phyloP scores from a whole-genome alignment of 23 red algal genomes.

The Gracilaria vermiculophylla region DNA sequence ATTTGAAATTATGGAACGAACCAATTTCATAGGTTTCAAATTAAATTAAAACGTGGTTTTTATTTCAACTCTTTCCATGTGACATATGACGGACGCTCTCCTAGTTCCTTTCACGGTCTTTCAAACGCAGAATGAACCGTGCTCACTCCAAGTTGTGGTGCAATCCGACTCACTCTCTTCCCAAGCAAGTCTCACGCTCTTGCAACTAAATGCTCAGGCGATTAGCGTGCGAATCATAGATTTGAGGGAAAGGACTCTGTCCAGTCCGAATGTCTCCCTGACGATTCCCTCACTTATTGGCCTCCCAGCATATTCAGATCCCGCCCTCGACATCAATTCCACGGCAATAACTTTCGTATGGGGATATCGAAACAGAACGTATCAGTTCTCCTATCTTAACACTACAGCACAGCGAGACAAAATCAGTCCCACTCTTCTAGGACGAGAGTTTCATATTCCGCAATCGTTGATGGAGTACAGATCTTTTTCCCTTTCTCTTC shows the following conservation, averaged over 20 bases:
- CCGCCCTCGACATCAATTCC: conserved; percentile 16
- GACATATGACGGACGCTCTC: no score
- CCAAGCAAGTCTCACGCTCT: not conserved
- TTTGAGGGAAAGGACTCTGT: not conserved
- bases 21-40: no score
- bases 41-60: no score
- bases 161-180: not conserved
- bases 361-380: conserved; percentile 14
- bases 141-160: conserved; percentile 33
- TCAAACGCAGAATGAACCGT: conserved; percentile 1
- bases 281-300: conserved; percentile 16
- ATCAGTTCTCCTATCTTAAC: conserved; percentile 39
- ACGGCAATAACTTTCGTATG: conserved; percentile 63
- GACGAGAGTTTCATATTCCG: conserved; percentile 65
- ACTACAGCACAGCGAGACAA: conserved; percentile 21
- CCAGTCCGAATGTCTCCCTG: conserved; percentile 38
- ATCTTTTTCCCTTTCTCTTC: conserved; percentile 27
- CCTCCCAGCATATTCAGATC: conserved; percentile 27
- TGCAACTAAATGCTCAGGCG: conserved; percentile 17
- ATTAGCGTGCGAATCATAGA: conserved; percentile 35
- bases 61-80: no score
- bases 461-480: conserved; percentile 53
- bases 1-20: no score
- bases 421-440: conserved; percentile 50
- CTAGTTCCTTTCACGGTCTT: conserved; percentile 29